Base-by-base conservation (phyloP, 805 yeast genomes). In the Candida pini region DNA sequence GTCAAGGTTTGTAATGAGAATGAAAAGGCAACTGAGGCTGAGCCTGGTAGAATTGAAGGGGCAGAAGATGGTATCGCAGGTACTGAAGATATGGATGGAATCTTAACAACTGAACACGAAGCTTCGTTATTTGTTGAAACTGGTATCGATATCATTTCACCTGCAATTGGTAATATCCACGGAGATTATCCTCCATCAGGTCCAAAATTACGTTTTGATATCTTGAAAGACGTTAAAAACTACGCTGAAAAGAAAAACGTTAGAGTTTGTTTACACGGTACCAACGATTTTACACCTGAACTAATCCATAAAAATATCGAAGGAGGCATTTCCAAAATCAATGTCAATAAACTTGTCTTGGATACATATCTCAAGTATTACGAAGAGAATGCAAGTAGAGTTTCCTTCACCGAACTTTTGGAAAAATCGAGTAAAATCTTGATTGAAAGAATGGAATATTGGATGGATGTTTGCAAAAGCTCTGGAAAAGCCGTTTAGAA, bases 41-140 rank as follows among this genome's bases (percentile, higher is more conserved):
- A 60, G 41, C 56, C 63, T 28, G 66, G 64, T 24, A 51, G 67
- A 35, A 62, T 61, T 32, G 60, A 56, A 40, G 67, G 65, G 6
- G 56, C 58, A 9, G 66, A 60, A 36, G 67, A 62, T 43, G 66
- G 66, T 10, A 54, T 60, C 17, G 21, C 28, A 28, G 47, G 41
- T 25, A 44, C 40, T 33, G 58, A 23, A 12, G 52, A 34, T 34
- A 39, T 41, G 43, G 63, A 62, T 32, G 61, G 59, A 5, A 48
- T 60, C 20, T 43, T 58, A 27, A 56, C 63, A 9, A 53, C 60
- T 30, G 58, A 60, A 18, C 59, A 54, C 28, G 53, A 47, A 18
- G 64, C 65, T 1, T 40, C 41, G 2, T 41, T 45, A 20, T 60
- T 59, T 27, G 37, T 63, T 9, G 39, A 54, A 16, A 56, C 63